Evolutionary conservation across 2,329 filamentous ascomycete genomes (phyloP), one percentile per base, ranked within the genome.

Genomic region (Alternaria sp.): DNA sequence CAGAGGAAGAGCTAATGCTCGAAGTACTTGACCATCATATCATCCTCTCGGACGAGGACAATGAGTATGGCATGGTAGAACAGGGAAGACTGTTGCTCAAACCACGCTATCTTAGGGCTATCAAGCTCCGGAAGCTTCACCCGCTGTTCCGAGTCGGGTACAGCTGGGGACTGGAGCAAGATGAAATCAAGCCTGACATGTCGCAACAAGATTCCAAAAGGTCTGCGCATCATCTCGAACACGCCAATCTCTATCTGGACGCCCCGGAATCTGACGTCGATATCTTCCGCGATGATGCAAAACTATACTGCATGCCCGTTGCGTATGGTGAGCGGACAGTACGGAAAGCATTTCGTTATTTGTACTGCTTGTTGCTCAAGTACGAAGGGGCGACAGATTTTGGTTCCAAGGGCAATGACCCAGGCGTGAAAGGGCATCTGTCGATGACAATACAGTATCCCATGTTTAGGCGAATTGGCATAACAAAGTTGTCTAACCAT

Each of bases 231-330:
- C 33, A n/a, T 41, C 33, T n/a, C 14, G 60, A 60, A 26, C 45
- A 49, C 25, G 7, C 26, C 12, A 54, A 60, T 20, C 14, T 54
- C 1, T 53, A 58, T 11, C 49, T 64, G 11, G 58, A 64, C 30
- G 33, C 60, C 1, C 56, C 63, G 8, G 47, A 54, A 15, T 60
- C 51, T 14, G 63, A 63, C 6, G 45, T 44, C 8, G 60, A 63
- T 6, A 49, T 63, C 18, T 65, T 63, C 14, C 46, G 9, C 6
- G 23, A 43, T 3, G 28, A 54, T 7, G 50, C 46, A n/a, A 37
- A 65, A 44, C 8, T 65, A 4, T 65, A 60, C 25, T 63, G 55
- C 18, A 65, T 65, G 63, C 51, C 63, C 23, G 63, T 43, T 4
- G 63, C 60, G 23, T 58, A 58, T 21, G 56, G 46, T 1, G 46